Evolutionary conservation across 2,329 filamentous ascomycete genomes (phyloP).

Genomic region (Neopestalotiopsis clavispora): DNA sequence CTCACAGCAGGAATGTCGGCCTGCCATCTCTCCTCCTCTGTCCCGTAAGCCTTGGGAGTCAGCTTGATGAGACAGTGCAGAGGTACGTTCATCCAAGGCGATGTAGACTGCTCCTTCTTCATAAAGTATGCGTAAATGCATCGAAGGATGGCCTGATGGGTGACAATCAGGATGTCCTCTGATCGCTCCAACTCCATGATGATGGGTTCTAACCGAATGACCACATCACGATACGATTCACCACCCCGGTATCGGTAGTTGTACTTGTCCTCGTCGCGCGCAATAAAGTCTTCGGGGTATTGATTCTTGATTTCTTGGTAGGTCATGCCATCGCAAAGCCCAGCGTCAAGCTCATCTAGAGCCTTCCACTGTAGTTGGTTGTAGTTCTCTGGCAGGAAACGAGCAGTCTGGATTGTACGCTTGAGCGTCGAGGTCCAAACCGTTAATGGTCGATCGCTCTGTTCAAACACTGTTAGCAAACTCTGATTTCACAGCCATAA

Average conservation of each 20-base stretch:
- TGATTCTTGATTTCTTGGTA: conserved; percentile 92
- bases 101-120: conserved; percentile 91
- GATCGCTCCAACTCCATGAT: conserved; percentile 98
- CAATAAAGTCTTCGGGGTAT: conserved; percentile 93
- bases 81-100: conserved; percentile 98
- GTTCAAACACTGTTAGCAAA: conserved; percentile 12
- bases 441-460: conserved; percentile 65
- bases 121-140: conserved; percentile 99
- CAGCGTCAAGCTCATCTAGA: conserved; percentile 93
- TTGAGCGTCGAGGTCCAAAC: conserved; percentile 69
- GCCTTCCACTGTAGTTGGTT: conserved; percentile 99
- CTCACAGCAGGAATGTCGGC: conserved; percentile 95
- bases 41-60: conserved; percentile 92
- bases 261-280: conserved; percentile 98
- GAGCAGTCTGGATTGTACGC: conserved; percentile 90
- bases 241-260: conserved; percentile 98
- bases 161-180: conserved; percentile 97
- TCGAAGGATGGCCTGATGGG: conserved; percentile 92
- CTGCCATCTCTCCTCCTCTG: conserved; percentile 84
- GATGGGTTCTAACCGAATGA: conserved; percentile 96
- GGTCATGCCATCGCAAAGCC: conserved; percentile 94
- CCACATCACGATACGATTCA: conserved; percentile 94
- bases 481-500: neutral
- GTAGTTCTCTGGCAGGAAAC: conserved; percentile 79
- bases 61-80: conserved; percentile 96